phyloP scores from a whole-genome alignment of 768 basidiomycete genomes.

The Ramaria rubella region DNA sequence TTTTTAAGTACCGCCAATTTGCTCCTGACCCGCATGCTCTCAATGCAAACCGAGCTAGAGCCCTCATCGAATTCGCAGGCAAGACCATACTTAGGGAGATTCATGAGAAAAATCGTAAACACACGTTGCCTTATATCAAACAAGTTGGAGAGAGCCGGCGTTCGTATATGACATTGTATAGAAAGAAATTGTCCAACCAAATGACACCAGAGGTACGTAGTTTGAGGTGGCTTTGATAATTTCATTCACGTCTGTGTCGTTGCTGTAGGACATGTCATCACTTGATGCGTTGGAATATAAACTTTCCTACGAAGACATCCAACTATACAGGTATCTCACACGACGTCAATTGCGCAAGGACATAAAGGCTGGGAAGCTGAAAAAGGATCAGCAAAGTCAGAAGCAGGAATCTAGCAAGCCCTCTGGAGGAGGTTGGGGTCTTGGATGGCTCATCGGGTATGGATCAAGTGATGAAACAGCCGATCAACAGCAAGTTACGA shows the following conservation, averaged over 20 bases:
- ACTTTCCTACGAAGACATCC: conserved; percentile 88
- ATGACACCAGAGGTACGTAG: conserved; percentile 48
- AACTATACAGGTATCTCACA: conserved; percentile 95
- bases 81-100: conserved; percentile 77
- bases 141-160: conserved; percentile 85
- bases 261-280: conserved; percentile 19
- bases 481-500: conserved; percentile 50
- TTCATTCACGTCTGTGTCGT: not conserved
- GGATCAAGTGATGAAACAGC: conserved; percentile 31
- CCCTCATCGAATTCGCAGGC: conserved; percentile 71
- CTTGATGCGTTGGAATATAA: conserved; percentile 71
- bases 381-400: conserved; percentile 47
- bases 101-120: conserved; percentile 72
- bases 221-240: conserved; percentile 2
- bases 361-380: conserved; percentile 54
- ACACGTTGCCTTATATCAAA: conserved; percentile 90
- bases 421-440: conserved; percentile 26
- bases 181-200: conserved; percentile 56
- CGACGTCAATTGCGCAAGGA: conserved; percentile 85
- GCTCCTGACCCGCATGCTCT: conserved; percentile 62
- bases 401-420: conserved; percentile 52
- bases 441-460: conserved; percentile 74
- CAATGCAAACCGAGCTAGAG: conserved; percentile 50
- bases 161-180: conserved; percentile 78
- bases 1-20: conserved; percentile 70